phyloP scores from a whole-genome alignment of 805 yeast genomes.

The Torulaspora microellipsoides region DNA sequence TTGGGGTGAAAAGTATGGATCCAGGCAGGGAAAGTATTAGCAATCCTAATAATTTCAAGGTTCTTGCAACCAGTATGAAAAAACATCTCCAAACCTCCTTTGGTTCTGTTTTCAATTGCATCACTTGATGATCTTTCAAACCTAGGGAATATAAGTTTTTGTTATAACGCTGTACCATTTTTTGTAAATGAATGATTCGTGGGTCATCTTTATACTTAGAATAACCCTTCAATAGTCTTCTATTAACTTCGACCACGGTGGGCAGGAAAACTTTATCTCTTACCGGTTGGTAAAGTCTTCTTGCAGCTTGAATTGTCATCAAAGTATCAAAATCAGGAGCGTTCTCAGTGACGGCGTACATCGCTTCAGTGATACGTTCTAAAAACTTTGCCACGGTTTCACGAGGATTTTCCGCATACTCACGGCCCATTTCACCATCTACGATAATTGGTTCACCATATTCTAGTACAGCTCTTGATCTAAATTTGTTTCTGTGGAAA shows the following conservation, averaged over 20 bases:
- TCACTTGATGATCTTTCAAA: constrained; percentile 68
- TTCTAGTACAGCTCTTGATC: constrained; percentile 90
- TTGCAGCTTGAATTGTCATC: constrained; percentile 90
- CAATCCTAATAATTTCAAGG: constrained; percentile 48
- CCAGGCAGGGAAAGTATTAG: constrained; percentile 77
- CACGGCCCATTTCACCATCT: constrained; percentile 51
- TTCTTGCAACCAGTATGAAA: constrained; percentile 49
- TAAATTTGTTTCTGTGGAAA: constrained; percentile 88
- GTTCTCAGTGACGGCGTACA: constrained; percentile 86
- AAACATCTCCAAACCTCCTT: constrained; percentile 44
- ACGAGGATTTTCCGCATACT: constrained; percentile 62
- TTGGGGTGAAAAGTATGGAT: constrained; percentile 74
- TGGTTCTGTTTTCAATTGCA: constrained; percentile 39
- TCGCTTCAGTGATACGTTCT: constrained; percentile 66
- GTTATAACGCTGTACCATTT: constrained; percentile 66
- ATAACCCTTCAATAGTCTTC: constrained; percentile 81
- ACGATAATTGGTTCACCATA: constrained; percentile 85
- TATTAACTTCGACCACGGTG: constrained; percentile 79
- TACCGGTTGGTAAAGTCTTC: constrained; percentile 74
- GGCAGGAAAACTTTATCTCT: constrained; percentile 65
- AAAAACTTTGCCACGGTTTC: constrained; percentile 71
- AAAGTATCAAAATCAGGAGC: constrained; percentile 90
- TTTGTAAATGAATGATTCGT: constrained; percentile 54
- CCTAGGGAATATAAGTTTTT: constrained; percentile 58
- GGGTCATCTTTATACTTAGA: constrained; percentile 71